These are phyloP conservation scores for Wickerhamomyces alni DNA, from an alignment of 805 yeast genomes.

Conservation along the genomic window DNA sequence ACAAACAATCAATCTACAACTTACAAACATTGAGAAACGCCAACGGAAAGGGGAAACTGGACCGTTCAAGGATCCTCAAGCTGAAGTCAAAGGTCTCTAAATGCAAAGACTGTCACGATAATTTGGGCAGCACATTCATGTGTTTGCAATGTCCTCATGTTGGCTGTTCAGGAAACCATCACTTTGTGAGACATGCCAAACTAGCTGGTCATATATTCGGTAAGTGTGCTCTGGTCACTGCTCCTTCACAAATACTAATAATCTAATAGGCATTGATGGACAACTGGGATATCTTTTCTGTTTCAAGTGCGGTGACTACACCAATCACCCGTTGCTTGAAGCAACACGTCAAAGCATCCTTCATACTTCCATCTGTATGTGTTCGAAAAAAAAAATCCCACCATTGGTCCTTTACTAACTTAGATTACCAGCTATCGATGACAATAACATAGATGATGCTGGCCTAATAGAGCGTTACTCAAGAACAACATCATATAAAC, in stretches of 20 bases:
- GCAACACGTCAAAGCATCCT: conserved; percentile 29
- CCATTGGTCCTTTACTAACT: no score
- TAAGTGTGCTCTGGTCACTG: conserved; percentile 6
- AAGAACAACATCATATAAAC: conserved; percentile 33
- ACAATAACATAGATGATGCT: conserved; percentile 13
- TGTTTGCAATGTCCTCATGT: conserved; percentile 76
- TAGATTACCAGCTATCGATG: conserved; percentile 8
- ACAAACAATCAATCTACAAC: conserved; percentile 2
- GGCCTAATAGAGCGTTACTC: conserved; percentile 29
- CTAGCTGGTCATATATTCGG: conserved; percentile 50
- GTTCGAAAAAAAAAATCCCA: no score
- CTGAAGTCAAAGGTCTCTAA: conserved; percentile 38
- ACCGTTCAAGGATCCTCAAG: conserved; percentile 31
- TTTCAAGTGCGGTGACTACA: conserved; percentile 69
- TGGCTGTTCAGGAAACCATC: conserved; percentile 55
- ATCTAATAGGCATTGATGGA: conserved; percentile 44
- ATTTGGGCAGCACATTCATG: conserved; percentile 39
- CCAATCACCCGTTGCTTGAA: conserved; percentile 56
- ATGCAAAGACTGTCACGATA: conserved; percentile 45
- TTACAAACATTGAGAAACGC: conserved; percentile 7
- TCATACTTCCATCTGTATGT: neutral
- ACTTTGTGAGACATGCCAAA: conserved; percentile 42
- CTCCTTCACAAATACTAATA: neutral
- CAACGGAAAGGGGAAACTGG: conserved; percentile 19
- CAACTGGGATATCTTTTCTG: conserved; percentile 67